Conservation (phyloP, 225 moss, liverwort and hornwort species). For the Ulota crispa region DNA sequence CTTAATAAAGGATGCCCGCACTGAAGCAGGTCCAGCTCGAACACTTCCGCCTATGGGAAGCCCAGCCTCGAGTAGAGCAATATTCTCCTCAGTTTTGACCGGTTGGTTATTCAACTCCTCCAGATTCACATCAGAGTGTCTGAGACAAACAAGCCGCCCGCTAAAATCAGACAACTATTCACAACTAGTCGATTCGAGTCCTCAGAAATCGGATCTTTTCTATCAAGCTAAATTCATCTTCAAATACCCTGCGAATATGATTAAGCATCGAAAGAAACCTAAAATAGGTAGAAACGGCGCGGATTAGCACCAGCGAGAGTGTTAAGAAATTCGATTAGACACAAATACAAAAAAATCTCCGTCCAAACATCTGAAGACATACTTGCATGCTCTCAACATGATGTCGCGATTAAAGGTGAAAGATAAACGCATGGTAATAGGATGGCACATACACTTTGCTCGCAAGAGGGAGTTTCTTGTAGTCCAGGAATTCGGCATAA, state of each 20-base stretch:
- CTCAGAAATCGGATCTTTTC: background rate
- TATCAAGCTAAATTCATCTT: background rate
- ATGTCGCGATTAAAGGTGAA: background rate
- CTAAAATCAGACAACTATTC: conserved; percentile 11
- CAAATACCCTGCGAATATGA: background rate
- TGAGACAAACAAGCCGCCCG: conserved; percentile 30
- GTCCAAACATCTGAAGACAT: background rate
- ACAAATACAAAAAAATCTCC: background rate
- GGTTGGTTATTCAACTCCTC: conserved; percentile 40
- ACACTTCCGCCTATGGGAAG: conserved; percentile 35
- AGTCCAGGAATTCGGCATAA: conserved; percentile 84
- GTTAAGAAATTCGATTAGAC: background rate
- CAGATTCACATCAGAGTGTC: conserved; percentile 68
- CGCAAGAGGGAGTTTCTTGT: conserved; percentile 46
- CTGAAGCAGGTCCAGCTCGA: conserved; percentile 59
- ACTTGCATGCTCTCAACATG: background rate
- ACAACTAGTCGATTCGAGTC: background rate
- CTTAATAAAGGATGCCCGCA: conserved; percentile 73
- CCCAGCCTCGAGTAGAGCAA: conserved; percentile 70
- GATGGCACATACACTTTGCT: conserved; percentile 65
- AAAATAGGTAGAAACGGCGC: background rate
- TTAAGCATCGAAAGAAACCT: background rate
- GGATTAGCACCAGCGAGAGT: background rate
- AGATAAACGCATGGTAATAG: background rate
- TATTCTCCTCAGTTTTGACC: conserved; percentile 61